Conservation (phyloP, 805 yeast species). For the Saccharomycopsis guyanensis region DNA sequence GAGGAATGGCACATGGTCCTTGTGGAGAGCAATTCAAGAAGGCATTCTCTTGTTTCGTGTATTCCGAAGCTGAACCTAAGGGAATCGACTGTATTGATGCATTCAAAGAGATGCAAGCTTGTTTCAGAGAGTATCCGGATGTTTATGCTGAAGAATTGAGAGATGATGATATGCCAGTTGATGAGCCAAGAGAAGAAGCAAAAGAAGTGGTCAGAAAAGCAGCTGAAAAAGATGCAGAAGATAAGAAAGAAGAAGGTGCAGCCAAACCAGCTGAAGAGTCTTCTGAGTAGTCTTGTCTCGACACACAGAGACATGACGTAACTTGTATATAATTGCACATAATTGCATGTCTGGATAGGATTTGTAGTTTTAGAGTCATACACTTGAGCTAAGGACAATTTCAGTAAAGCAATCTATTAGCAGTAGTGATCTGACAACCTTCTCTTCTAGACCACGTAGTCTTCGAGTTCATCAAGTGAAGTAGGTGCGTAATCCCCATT, state of each 20-base stretch:
- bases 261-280: not conserved
- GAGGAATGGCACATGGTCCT: conserved; percentile 95
- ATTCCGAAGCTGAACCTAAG: conserved; percentile 90
- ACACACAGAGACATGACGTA: no score
- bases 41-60: conserved; percentile 92
- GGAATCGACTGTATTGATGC: conserved; percentile 92
- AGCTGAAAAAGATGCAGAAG: conserved; percentile 14
- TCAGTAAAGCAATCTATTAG: no score
- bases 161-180: conserved; percentile 56
- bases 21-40: conserved; percentile 94
- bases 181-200: conserved; percentile 22
- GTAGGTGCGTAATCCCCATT: conserved; percentile 36
- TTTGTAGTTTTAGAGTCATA: no score
- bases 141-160: conserved; percentile 85
- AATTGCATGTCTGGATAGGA: no score
- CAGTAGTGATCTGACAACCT: no score
- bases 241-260: conserved; percentile 14
- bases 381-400: no score
- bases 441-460: no score
- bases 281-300: no score
- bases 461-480: conserved; percentile 27
- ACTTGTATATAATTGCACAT: no score
- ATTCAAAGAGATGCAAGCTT: conserved; percentile 86
- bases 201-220: not conserved
- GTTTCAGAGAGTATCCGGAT: conserved; percentile 91